A percentile compares a stretch with the other conserved stretches of the same genome.
Evolutionary conservation across 345 rosid species (phyloP).

Genomic region (Lenwebbia sp.): DNA sequence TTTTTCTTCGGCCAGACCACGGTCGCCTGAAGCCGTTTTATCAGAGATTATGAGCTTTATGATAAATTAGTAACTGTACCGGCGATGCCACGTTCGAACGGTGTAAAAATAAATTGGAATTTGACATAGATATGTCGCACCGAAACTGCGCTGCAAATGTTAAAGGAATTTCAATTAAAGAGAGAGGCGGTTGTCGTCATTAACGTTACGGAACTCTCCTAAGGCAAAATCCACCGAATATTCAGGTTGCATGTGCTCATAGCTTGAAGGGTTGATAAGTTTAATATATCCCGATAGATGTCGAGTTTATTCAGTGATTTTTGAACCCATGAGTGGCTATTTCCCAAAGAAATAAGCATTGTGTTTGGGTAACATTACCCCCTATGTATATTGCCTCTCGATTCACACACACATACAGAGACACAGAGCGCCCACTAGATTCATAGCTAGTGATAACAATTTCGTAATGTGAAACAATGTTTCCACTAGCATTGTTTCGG

Average conservation of each 20-base stretch:
- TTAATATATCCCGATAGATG: neutral
- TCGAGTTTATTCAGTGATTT: neutral
- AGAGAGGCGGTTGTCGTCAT: neutral
- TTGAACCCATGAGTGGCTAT: neutral
- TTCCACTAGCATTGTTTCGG: neutral
- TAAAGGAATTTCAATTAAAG: neutral
- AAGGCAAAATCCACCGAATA: neutral
- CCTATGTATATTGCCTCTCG: rapidly evolving
- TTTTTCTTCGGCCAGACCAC: neutral
- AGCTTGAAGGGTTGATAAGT: neutral
- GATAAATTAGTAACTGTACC: neutral
- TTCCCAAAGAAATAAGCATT: neutral
- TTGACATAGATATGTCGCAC: rapidly evolving
- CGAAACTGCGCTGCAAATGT: rapidly evolving
- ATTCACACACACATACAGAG: neutral
- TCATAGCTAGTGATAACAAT: neutral
- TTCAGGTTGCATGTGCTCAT: neutral
- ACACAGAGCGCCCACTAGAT: neutral
- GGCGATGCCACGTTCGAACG: neutral
- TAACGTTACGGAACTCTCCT: neutral
- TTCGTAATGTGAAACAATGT: neutral
- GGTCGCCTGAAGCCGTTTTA: neutral
- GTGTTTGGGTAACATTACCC: neutral
- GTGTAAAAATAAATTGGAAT: neutral
- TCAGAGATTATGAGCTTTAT: neutral